A percentile compares a stretch with the other conserved stretches of the same genome.
These are phyloP conservation scores for Eimeria maxima DNA, from an alignment of 169 alveolate genomes.

Conservation along the genomic window DNA sequence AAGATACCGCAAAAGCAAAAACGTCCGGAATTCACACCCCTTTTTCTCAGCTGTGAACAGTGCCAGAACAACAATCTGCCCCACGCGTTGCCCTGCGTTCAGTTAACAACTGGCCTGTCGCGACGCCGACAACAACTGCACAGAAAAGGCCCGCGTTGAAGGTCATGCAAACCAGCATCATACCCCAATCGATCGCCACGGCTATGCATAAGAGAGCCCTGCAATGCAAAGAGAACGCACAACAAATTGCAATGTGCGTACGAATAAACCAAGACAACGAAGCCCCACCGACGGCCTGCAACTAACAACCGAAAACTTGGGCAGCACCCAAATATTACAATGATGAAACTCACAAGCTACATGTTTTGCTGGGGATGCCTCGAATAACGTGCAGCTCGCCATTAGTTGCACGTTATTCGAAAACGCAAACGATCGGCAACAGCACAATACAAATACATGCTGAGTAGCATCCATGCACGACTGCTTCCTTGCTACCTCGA, in stretches of 20 bases:
- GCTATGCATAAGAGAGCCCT: conserved; percentile 67
- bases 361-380: not conserved
- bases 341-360: not conserved
- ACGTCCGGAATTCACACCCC: not conserved
- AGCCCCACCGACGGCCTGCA: not conserved
- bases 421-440: not conserved
- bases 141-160: conserved; percentile 80
- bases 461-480: not conserved
- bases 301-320: not conserved
- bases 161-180: conserved; percentile 83
- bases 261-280: not conserved
- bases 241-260: not conserved
- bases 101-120: conserved; percentile 70
- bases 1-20: not conserved
- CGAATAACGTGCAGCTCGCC: not conserved
- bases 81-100: not conserved
- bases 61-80: conserved; percentile 24
- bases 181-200: conserved; percentile 80
- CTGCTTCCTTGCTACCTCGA: not conserved
- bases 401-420: not conserved
- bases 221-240: not conserved
- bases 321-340: not conserved
- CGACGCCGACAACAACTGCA: conserved; percentile 77
- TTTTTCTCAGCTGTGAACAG: conserved; percentile 47
- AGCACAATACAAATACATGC: not conserved